Conservation (phyloP, 345 rosid species). For the Populus pruinosa region DNA sequence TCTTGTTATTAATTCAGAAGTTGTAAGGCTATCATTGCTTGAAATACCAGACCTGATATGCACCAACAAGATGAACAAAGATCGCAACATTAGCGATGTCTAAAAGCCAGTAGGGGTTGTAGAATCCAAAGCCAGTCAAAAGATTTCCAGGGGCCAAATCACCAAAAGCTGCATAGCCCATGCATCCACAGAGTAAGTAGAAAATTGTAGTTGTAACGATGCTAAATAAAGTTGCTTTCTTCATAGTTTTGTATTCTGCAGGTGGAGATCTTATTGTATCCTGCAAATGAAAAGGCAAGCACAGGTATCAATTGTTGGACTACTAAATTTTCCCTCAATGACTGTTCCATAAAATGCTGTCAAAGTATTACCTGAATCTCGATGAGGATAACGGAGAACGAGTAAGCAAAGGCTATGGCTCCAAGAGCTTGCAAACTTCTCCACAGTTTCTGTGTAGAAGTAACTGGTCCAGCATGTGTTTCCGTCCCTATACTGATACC, state of each 20-base stretch:
- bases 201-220: conserved; percentile 49
- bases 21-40: background rate
- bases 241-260: conserved; percentile 69
- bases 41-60: conserved; percentile 9
- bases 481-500: conserved; percentile 54
- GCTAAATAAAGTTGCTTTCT: conserved; percentile 58
- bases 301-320: too few species aligned
- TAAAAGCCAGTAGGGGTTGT: conserved; percentile 69
- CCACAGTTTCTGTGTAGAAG: conserved; percentile 49
- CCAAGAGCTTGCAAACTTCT: conserved; percentile 76
- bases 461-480: conserved; percentile 44
- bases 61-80: conserved; percentile 60
- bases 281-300: conserved; percentile 26
- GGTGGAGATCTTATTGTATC: conserved; percentile 80
- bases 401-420: conserved; percentile 77
- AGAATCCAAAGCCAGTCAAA: conserved; percentile 74
- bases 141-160: conserved; percentile 72
- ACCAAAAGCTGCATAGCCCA: conserved; percentile 84
- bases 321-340: too few species aligned
- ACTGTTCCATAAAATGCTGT: too few species aligned
- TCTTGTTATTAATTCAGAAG: background rate
- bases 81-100: conserved; percentile 30
- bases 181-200: conserved; percentile 71
- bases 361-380: conserved; percentile 58
- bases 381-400: conserved; percentile 56